Evolutionary conservation across 495 filamentous ascomycete species (phyloP).

Genomic region (Thozetella sp.): DNA sequence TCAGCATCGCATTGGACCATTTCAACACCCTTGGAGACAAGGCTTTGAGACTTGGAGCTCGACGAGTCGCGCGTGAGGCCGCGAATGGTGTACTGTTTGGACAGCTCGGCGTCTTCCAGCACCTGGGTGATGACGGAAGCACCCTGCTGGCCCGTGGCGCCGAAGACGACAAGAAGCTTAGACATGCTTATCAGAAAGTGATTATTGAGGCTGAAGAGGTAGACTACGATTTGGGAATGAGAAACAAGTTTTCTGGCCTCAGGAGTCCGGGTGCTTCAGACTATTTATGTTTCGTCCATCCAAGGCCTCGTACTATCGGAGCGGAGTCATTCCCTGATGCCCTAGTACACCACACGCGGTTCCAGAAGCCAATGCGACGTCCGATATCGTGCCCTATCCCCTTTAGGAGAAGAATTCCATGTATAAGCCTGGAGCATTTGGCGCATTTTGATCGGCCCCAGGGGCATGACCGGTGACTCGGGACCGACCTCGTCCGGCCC

Average conservation of each 20-base stretch:
- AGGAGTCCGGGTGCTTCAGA: background rate
- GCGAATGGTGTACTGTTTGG: conserved; percentile 51
- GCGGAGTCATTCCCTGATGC: too few species aligned
- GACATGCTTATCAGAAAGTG: background rate
- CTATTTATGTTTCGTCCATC: too few species aligned
- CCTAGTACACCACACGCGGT: too few species aligned
- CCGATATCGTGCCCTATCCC: too few species aligned
- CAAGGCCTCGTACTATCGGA: too few species aligned
- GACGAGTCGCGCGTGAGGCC: conserved; percentile 56
- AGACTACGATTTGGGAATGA: background rate
- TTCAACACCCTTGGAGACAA: conserved; percentile 40
- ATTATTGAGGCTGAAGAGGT: background rate
- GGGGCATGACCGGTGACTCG: too few species aligned
- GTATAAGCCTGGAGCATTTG: too few species aligned
- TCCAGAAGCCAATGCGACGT: too few species aligned
- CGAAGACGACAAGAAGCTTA: conserved; percentile 55
- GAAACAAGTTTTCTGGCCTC: background rate
- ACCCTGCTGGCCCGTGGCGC: conserved; percentile 66
- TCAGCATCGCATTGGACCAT: conserved; percentile 37
- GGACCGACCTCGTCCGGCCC: too few species aligned
- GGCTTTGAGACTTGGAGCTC: conserved; percentile 41
- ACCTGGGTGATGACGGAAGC: conserved; percentile 56
- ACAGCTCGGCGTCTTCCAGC: conserved; percentile 48
- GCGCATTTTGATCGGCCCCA: too few species aligned
- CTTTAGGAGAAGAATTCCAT: too few species aligned